A percentile compares a stretch with the other conserved stretches of the same genome.
These are phyloP conservation scores for Nicotiana benthamiana DNA, from an alignment of 257 asterid species.

Conservation along the genomic window DNA sequence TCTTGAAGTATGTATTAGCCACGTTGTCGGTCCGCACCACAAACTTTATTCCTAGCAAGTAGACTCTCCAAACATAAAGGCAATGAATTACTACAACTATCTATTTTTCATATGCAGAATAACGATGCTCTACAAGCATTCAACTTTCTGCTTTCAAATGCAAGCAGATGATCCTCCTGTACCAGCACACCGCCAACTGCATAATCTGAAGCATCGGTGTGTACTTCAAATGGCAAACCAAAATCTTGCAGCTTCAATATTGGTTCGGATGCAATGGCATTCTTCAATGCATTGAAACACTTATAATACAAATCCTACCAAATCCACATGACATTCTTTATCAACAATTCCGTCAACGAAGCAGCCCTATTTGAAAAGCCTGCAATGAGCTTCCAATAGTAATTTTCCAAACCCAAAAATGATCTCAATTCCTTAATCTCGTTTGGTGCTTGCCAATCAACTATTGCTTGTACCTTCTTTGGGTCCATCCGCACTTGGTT, in stretches of 20 bases:
- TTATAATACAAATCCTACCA: not conserved
- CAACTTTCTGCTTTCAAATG: not conserved
- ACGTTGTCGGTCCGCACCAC: too few relatives aligned
- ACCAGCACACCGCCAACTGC: not conserved
- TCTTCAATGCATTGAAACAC: not conserved
- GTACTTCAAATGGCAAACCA: not conserved
- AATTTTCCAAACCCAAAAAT: not conserved
- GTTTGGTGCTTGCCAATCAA: not conserved
- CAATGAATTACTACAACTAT: not conserved
- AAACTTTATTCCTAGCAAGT: too few relatives aligned
- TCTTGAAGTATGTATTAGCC: too few relatives aligned
- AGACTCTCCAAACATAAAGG: too few relatives aligned
- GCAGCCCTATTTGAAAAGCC: not conserved
- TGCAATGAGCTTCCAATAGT: not conserved
- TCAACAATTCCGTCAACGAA: not conserved
- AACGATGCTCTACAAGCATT: not conserved
- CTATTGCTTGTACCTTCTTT: not conserved
- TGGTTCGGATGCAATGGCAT: not conserved
- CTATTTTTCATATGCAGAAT: not conserved
- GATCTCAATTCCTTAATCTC: not conserved
- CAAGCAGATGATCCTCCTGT: not conserved
- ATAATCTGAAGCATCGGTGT: not conserved
- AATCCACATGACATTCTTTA: not conserved
- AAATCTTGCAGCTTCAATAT: not conserved
- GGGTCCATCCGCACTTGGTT: not conserved